Evolutionary conservation across 805 yeast genomes (phyloP).

Genomic region (Wickerhamiella galacta): DNA sequence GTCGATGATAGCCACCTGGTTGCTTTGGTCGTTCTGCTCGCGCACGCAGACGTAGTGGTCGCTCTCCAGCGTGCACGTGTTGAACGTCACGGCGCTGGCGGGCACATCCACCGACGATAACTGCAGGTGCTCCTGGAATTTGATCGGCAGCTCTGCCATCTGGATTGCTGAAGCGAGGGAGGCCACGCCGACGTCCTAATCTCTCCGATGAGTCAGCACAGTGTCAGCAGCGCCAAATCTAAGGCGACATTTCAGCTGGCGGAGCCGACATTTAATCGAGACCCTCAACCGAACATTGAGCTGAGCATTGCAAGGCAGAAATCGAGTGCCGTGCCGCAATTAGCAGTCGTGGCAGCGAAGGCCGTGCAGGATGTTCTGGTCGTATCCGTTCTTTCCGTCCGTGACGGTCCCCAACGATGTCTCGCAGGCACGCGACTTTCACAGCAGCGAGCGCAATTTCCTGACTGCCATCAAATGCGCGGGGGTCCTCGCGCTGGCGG

Average conservation of each 20-base stretch:
- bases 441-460: constrained; percentile 20
- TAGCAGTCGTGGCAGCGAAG: too few relatives aligned
- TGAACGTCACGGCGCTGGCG: constrained; percentile 72
- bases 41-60: constrained; percentile 68
- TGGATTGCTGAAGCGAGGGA: constrained; percentile 1
- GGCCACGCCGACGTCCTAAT: background rate
- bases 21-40: constrained; percentile 33
- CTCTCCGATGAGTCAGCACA: background rate
- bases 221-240: background rate
- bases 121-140: constrained; percentile 88
- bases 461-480: constrained; percentile 13
- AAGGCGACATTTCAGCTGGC: background rate
- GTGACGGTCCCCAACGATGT: constrained; percentile 16
- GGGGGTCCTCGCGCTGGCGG: constrained; percentile 16
- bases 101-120: constrained; percentile 74
- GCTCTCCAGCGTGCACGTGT: constrained; percentile 86
- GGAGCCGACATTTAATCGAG: background rate
- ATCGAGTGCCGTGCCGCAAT: too few relatives aligned
- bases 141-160: constrained; percentile 73
- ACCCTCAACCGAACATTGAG: too few relatives aligned
- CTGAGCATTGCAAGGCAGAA: too few relatives aligned
- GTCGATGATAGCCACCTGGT: constrained; percentile 80
- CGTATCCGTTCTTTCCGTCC: constrained; percentile 9
- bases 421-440: constrained; percentile 21
- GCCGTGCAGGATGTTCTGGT: too few relatives aligned